Base-by-base conservation (phyloP, 257 asterid genomes). In the Paulownia fortunei region DNA sequence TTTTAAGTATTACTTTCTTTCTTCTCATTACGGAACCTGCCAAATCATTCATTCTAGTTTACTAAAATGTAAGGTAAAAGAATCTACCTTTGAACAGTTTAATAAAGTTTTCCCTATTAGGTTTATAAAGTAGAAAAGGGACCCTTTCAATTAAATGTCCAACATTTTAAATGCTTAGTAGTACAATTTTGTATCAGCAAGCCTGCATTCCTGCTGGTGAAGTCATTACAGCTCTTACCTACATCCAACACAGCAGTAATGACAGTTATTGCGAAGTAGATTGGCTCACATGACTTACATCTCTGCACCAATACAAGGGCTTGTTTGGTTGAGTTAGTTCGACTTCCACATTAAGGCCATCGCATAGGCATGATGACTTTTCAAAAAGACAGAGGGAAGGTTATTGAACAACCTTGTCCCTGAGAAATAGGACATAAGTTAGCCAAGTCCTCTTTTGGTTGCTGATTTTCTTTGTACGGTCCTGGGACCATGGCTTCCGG, bases 181-280 rank as follows among this genome's bases (percentile, higher is more conserved):
- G 83, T 74, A 47, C 77, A 67, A 61, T 61, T 76, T 72, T 30
- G 78, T 13, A 54, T 49, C 41, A 75, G 74, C 72, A 77, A 68
- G 67, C 51, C 77, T 76, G 83, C 80, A 66, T 76, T 79, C 80
- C 72, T 81, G 68, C 79, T 73, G 85, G 76, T 81, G 73, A 67
- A 83, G 58, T 67, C 87, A 85, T 84, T 82, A 84, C 83, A 76
- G 47, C 86, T 70, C 87, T 67, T 83, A 85, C 87, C 89, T 83
- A 81, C 78, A 79, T 76, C 84, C 85, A 46, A 34, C 84, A 46
- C n/a, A 30, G 80, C 76, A 76, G 84, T 87, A 75, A 84, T 79
- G 86, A 27, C 78, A 80, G 79, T 80, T 78, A 82, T 72, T 81
- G 86, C 79, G 72, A 76, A 73, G 80, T 79, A 76, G 88, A 84